Evolutionary conservation across 1,284 basidiomycete genomes (phyloP).

Genomic region (Phylloboletellus chloephorus): DNA sequence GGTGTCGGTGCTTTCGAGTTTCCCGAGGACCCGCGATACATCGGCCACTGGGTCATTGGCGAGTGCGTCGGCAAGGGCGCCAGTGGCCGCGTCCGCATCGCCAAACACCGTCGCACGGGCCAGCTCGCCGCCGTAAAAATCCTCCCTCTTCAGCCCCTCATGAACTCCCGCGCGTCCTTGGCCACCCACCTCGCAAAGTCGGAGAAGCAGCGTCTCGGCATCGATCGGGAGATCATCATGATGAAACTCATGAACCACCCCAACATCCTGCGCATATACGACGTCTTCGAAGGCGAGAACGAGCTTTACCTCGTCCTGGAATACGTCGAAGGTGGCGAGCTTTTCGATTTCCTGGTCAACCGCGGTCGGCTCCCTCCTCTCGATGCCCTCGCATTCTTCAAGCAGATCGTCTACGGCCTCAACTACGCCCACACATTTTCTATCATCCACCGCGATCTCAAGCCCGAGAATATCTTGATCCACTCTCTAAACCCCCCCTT

Average conservation of each 20-base stretch:
- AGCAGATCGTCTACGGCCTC: constrained; percentile 94
- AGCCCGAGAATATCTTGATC: constrained; percentile 95
- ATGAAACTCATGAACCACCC: constrained; percentile 99
- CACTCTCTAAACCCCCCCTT: constrained; percentile 78
- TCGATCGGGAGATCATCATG: constrained; percentile 97
- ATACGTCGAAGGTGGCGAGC: constrained; percentile 95
- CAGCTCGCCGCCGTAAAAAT: constrained; percentile 98
- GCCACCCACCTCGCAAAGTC: constrained; percentile 69
- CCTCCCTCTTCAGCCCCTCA: constrained; percentile 82
- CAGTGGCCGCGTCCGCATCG: constrained; percentile 93
- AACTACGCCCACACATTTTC: constrained; percentile 98
- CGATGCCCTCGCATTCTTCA: constrained; percentile 92
- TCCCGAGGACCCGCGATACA: constrained; percentile 65
- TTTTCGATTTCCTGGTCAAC: constrained; percentile 96
- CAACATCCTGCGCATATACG: constrained; percentile 93
- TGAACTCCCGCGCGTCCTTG: constrained; percentile 73
- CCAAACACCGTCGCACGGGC: constrained; percentile 81
- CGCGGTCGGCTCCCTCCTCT: constrained; percentile 75
- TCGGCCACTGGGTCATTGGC: constrained; percentile 84
- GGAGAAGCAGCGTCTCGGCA: constrained; percentile 87
- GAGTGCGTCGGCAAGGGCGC: constrained; percentile 95
- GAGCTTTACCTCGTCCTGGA: constrained; percentile 95
- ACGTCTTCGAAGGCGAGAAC: constrained; percentile 92
- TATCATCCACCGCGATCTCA: constrained; percentile 98
- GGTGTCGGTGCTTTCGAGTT: constrained; percentile 64